Evolutionary conservation across 805 yeast genomes (phyloP).

Genomic region (Saturnispora hagleri): DNA sequence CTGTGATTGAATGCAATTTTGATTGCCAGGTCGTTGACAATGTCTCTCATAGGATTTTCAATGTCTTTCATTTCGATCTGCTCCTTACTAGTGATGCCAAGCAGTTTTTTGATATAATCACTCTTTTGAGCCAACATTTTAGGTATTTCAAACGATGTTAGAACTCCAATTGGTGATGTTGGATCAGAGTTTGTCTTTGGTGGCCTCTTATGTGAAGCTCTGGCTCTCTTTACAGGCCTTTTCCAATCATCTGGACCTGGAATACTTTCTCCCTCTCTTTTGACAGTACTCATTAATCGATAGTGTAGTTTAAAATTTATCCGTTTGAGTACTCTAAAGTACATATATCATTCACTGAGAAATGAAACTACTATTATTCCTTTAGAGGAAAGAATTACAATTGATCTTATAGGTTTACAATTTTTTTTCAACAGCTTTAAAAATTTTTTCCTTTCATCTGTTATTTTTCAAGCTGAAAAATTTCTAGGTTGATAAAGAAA

Average conservation of each 20-base stretch:
- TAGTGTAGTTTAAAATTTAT: neutral
- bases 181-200: conserved; percentile 36
- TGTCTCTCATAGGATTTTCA: conserved; percentile 53
- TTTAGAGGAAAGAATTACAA: neutral
- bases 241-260: conserved; percentile 2
- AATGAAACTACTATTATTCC: neutral
- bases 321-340: neutral
- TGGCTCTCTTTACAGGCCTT: conserved; percentile 17
- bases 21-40: conserved; percentile 51
- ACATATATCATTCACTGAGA: neutral
- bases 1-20: conserved; percentile 45
- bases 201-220: conserved; percentile 52
- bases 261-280: neutral
- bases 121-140: conserved; percentile 38
- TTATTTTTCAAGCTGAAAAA: neutral
- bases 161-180: conserved; percentile 73
- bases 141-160: conserved; percentile 57
- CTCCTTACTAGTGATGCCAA: conserved; percentile 1
- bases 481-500: neutral
- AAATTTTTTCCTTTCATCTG: neutral
- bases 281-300: conserved; percentile 1
- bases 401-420: neutral
- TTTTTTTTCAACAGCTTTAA: neutral
- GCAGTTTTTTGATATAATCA: conserved; percentile 4
- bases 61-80: conserved; percentile 37